Conservation (phyloP, 306 rosid species). For the Neltuma alba region DNA sequence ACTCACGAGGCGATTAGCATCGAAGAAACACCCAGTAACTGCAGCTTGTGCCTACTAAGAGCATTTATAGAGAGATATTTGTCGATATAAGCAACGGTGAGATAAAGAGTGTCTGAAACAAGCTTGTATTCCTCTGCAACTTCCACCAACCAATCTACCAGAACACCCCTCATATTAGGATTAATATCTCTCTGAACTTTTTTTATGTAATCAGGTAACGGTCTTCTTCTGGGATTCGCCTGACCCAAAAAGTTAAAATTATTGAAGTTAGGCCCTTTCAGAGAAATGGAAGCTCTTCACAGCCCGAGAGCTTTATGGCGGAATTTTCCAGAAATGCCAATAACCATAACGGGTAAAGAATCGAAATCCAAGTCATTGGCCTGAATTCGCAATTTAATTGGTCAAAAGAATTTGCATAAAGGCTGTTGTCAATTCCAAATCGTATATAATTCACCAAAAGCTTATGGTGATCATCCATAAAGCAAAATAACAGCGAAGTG, state of each 20-base stretch:
- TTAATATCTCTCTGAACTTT: conserved; percentile 73
- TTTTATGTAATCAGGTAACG: conserved; percentile 60
- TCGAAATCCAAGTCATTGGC: background rate
- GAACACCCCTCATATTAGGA: conserved; percentile 72
- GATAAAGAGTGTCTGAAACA: conserved; percentile 71
- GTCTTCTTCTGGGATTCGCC: conserved; percentile 71
- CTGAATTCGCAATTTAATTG: background rate
- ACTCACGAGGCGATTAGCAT: conserved; percentile 92
- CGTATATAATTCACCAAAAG: background rate
- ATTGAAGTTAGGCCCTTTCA: background rate
- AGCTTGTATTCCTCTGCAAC: conserved; percentile 91
- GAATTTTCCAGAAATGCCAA: background rate
- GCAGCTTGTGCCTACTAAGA: conserved; percentile 58
- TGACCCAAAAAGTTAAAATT: conserved; percentile 30
- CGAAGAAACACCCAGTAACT: conserved; percentile 75
- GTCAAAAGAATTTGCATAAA: too few species aligned
- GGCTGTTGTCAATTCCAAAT: background rate
- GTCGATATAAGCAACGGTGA: conserved; percentile 64
- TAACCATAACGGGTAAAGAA: background rate
- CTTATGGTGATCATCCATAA: background rate
- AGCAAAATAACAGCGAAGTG: background rate
- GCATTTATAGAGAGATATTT: conserved; percentile 60
- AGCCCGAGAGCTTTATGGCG: background rate
- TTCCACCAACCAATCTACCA: conserved; percentile 93
- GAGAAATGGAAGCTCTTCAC: background rate